Conservation (phyloP, 257 asterid genomes). For the Gentiana macrophylla region DNA sequence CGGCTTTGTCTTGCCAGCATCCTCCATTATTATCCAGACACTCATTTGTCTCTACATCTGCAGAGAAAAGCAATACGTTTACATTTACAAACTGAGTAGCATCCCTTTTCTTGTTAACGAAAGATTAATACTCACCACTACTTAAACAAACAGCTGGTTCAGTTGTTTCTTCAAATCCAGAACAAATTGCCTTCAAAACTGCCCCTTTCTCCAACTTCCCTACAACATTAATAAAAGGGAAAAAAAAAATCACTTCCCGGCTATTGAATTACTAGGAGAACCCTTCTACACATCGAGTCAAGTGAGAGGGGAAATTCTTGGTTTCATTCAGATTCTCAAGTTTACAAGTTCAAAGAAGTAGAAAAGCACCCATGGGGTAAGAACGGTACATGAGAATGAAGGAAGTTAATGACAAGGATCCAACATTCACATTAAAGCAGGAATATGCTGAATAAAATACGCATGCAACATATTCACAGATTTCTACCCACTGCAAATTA, state of each 20-base stretch:
- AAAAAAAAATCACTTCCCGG: background rate
- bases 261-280: background rate
- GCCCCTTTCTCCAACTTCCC: constrained; percentile 83
- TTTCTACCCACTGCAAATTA: too few species aligned
- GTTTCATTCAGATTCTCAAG: too few species aligned
- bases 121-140: constrained; percentile 36
- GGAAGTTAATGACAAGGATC: too few species aligned
- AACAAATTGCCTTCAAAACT: constrained; percentile 58
- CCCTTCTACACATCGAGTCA: too few species aligned
- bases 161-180: constrained; percentile 94
- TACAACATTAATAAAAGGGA: constrained; percentile 19
- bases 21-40: constrained; percentile 76
- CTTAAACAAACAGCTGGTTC: constrained; percentile 96
- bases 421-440: too few species aligned
- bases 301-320: too few species aligned
- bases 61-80: constrained; percentile 9
- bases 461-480: too few species aligned
- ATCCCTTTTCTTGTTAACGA: constrained; percentile 1
- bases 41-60: constrained; percentile 76
- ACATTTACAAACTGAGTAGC: background rate
- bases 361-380: too few species aligned
- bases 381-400: too few species aligned
- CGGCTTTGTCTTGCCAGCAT: constrained; percentile 62
- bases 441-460: too few species aligned
- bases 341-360: too few species aligned